These are phyloP conservation scores for Penicillium diatomitis DNA, from an alignment of 495 filamentous ascomycete species.

Conservation along the genomic window DNA sequence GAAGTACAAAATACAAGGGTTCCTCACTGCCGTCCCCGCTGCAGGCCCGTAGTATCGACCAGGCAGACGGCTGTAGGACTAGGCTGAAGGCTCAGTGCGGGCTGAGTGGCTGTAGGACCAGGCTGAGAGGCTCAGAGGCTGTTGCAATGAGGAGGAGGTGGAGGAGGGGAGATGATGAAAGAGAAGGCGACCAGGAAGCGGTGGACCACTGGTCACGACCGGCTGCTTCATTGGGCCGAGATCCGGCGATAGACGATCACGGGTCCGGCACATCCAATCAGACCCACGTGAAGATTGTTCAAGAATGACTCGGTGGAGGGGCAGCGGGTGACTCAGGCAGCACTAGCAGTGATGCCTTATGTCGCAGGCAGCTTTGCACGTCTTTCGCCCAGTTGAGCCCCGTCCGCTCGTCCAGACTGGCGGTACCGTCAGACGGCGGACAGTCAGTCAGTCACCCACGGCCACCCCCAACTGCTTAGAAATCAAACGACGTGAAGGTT, in stretches of 20 bases:
- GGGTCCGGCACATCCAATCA: constrained; percentile 11
- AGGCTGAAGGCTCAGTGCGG: too few species aligned
- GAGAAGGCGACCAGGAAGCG: constrained; percentile 5
- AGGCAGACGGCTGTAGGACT: too few species aligned
- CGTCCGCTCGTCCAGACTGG: too few species aligned
- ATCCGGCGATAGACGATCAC: constrained; percentile 1
- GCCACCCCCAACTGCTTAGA: constrained; percentile 6
- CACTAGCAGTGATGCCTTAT: neutral
- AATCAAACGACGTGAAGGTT: constrained; percentile 3
- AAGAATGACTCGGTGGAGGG: neutral
- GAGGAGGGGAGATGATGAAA: constrained; percentile 6
- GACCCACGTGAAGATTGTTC: neutral
- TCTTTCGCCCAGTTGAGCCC: too few species aligned
- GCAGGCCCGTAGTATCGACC: too few species aligned
- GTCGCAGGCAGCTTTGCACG: neutral
- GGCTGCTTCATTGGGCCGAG: constrained; percentile 10
- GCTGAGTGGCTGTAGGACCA: too few species aligned
- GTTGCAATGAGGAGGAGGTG: neutral
- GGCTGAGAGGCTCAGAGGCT: too few species aligned
- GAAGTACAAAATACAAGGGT: too few species aligned
- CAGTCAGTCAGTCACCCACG: too few species aligned
- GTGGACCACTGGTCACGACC: neutral
- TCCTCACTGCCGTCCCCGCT: too few species aligned
- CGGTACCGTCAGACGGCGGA: too few species aligned
- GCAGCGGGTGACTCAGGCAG: neutral